phyloP scores from a whole-genome alignment of 768 basidiomycete species.

The Boletus bicolor region DNA sequence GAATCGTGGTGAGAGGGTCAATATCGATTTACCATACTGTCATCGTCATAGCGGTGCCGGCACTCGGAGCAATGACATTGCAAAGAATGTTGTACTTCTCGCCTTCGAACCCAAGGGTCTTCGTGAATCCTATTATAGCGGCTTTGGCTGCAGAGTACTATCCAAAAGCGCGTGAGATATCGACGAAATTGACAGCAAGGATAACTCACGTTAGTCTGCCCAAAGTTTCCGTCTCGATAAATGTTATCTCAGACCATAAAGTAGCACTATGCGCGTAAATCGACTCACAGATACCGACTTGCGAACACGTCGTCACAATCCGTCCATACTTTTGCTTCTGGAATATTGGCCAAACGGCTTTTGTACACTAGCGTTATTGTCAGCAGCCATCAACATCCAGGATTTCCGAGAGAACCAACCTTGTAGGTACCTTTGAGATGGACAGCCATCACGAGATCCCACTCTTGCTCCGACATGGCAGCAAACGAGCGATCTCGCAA shows the following conservation, averaged over 20 bases:
- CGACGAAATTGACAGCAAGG: not conserved
- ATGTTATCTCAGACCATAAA: not conserved
- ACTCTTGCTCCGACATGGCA: slow-evolving; percentile 86
- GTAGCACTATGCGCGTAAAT: not conserved
- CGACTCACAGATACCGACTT: slow-evolving; percentile 86
- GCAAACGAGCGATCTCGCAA: slow-evolving; percentile 90
- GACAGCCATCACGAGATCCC: slow-evolving; percentile 88
- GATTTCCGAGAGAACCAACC: slow-evolving; percentile 35
- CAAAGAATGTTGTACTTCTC: slow-evolving; percentile 86
- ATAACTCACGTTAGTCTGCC: slow-evolving; percentile 75
- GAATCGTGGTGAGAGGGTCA: not conserved
- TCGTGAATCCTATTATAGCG: slow-evolving; percentile 86
- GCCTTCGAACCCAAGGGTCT: slow-evolving; percentile 88
- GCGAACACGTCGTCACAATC: slow-evolving; percentile 91
- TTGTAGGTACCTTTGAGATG: slow-evolving; percentile 93
- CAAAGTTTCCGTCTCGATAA: slow-evolving; percentile 85
- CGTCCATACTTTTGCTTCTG: slow-evolving; percentile 95
- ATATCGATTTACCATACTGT: slow-evolving; percentile 58
- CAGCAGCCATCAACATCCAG: not conserved
- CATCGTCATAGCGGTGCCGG: slow-evolving; percentile 89
- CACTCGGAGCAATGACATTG: slow-evolving; percentile 84
- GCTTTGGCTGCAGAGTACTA: slow-evolving; percentile 93
- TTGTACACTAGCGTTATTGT: slow-evolving; percentile 62
- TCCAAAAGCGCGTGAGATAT: not conserved
- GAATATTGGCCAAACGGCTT: slow-evolving; percentile 96